Percentiles rank a stretch among this genome's conserved stretches.
These are phyloP conservation scores for Polygonum maritimum DNA, from an alignment of 148 eudicot species.

Conservation along the genomic window DNA sequence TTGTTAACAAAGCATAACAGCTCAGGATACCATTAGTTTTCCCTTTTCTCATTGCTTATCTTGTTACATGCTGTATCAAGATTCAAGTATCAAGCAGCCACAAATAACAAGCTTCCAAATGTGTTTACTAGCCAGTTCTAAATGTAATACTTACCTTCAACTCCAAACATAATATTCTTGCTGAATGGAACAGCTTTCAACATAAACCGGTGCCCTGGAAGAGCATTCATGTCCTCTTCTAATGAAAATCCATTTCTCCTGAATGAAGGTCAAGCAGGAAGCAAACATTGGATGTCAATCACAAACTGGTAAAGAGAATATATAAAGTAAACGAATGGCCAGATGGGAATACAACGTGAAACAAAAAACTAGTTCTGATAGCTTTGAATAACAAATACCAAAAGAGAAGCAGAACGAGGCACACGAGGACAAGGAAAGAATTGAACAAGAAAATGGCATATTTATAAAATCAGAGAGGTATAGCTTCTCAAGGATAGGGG, in stretches of 20 bases:
- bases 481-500: not conserved
- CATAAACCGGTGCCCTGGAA: slow-evolving; percentile 66
- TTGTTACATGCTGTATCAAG: not conserved
- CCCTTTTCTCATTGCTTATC: not conserved
- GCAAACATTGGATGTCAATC: not conserved
- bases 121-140: not conserved
- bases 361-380: not conserved
- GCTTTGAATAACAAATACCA: not conserved
- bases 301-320: not conserved
- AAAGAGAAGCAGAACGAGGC: not conserved
- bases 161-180: slow-evolving; percentile 87
- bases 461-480: not conserved
- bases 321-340: not conserved
- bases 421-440: not conserved
- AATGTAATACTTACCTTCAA: slow-evolving; percentile 51
- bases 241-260: slow-evolving; percentile 92
- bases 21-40: not conserved
- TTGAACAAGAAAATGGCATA: not conserved
- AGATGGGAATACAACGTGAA: not conserved
- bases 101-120: too few species aligned
- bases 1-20: not conserved
- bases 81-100: too few species aligned
- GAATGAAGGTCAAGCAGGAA: not conserved
- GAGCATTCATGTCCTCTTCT: slow-evolving; percentile 76
- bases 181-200: slow-evolving; percentile 91